These are phyloP conservation scores for Diplodia sapinea DNA, from an alignment of 2,329 filamentous ascomycete species.

Conservation along the genomic window DNA sequence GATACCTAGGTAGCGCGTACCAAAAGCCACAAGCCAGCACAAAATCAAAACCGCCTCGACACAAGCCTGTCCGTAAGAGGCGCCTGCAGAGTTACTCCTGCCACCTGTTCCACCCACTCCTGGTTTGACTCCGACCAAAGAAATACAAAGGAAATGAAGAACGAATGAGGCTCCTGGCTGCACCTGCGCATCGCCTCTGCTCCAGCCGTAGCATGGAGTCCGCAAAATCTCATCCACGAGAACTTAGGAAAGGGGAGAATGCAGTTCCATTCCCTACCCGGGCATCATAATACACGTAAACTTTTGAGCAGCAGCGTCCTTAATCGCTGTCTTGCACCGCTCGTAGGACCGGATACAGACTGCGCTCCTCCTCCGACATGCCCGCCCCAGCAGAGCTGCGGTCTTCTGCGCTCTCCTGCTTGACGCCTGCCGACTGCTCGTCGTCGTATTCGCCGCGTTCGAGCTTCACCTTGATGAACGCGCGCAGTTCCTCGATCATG, in stretches of 20 bases:
- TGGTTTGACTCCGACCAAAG: slow-evolving; percentile 19
- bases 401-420: slow-evolving; percentile 34
- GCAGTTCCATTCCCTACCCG: slow-evolving; percentile 18
- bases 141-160: slow-evolving; percentile 22
- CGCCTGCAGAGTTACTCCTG: slow-evolving; percentile 16
- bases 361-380: slow-evolving; percentile 48
- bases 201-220: slow-evolving; percentile 30
- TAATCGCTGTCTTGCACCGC: slow-evolving; percentile 50
- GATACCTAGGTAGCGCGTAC: slow-evolving; percentile 22
- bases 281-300: slow-evolving; percentile 28
- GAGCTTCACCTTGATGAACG: slow-evolving; percentile 62
- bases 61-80: slow-evolving; percentile 30
- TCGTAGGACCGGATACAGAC: slow-evolving; percentile 49
- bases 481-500: slow-evolving; percentile 65
- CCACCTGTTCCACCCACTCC: slow-evolving; percentile 20
- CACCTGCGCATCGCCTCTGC: slow-evolving; percentile 20
- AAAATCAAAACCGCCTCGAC: slow-evolving; percentile 28
- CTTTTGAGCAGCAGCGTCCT: not conserved
- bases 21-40: slow-evolving; percentile 12
- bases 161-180: slow-evolving; percentile 2
- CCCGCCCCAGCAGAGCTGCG: slow-evolving; percentile 38
- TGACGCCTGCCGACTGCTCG: slow-evolving; percentile 39
- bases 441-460: slow-evolving; percentile 58
- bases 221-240: slow-evolving; percentile 23
- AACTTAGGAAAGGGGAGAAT: slow-evolving; percentile 22